phyloP scores from a whole-genome alignment of 2,329 filamentous ascomycete species.

The Zalaria sp. region DNA sequence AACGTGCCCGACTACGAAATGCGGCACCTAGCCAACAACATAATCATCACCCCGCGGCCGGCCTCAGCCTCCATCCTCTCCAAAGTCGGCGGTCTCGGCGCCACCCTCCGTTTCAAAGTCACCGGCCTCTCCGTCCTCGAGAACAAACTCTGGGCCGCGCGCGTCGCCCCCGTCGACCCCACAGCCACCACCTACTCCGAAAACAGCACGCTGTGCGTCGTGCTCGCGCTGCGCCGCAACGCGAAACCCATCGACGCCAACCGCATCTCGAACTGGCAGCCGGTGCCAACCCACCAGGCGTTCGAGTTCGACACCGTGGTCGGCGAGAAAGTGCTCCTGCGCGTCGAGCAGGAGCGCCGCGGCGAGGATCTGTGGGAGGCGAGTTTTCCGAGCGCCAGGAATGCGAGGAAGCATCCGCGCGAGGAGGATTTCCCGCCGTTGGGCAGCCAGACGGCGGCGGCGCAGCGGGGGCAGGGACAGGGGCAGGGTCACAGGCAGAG shows the following conservation, averaged over 20 bases:
- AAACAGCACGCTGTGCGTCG: constrained; percentile 62
- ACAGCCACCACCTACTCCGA: constrained; percentile 63
- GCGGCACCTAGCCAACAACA: constrained; percentile 74
- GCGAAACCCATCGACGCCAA: constrained; percentile 66
- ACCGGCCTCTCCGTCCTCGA: constrained; percentile 62
- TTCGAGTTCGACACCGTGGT: constrained; percentile 73
- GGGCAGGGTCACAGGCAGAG: constrained; percentile 10
- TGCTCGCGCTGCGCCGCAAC: constrained; percentile 65
- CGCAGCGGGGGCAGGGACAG: constrained; percentile 10
- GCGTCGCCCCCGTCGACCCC: constrained; percentile 57
- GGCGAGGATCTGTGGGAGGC: constrained; percentile 50
- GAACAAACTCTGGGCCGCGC: constrained; percentile 75
- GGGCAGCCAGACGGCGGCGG: constrained; percentile 6
- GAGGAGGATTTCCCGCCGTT: constrained; percentile 34
- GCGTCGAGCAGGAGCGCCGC: constrained; percentile 59
- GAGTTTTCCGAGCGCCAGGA: constrained; percentile 44
- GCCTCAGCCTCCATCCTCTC: constrained; percentile 59
- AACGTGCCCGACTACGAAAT: constrained; percentile 55
- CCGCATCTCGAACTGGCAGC: constrained; percentile 73
- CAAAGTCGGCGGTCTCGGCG: constrained; percentile 77
- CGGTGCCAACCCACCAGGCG: constrained; percentile 53
- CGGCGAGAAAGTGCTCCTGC: constrained; percentile 71
- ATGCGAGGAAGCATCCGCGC: constrained; percentile 47
- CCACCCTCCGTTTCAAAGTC: constrained; percentile 72
- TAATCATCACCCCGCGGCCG: constrained; percentile 72